phyloP scores from a whole-genome alignment of 208 protist genomes.

The Tritrichomonas musculus region DNA sequence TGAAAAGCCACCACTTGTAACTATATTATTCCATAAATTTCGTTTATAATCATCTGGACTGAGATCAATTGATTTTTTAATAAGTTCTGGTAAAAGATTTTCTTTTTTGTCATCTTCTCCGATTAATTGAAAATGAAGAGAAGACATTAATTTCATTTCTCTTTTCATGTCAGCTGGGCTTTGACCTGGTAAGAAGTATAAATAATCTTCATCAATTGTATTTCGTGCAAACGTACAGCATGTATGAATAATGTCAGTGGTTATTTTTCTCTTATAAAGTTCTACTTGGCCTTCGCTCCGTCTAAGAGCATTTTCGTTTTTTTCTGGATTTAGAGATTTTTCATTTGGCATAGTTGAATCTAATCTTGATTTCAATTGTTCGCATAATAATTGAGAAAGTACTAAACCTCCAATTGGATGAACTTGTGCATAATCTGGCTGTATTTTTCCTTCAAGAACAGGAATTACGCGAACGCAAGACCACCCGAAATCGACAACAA shows the following conservation, averaged over 20 bases:
- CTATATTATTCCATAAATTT: background rate
- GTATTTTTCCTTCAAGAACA: background rate
- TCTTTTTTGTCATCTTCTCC: background rate
- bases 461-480: background rate
- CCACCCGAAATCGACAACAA: slow-evolving; percentile 16
- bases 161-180: background rate
- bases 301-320: background rate
- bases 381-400: background rate
- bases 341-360: background rate
- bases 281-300: background rate
- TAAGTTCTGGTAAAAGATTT: background rate
- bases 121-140: background rate
- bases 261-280: background rate
- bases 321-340: no score
- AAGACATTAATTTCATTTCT: background rate
- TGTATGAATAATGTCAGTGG: background rate
- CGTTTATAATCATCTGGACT: background rate
- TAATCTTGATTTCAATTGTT: background rate
- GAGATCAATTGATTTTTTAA: background rate
- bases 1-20: background rate
- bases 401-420: background rate
- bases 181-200: background rate
- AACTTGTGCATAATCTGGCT: no score
- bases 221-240: background rate
- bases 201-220: background rate